Evolutionary conservation across 2,329 filamentous ascomycete genomes (phyloP).

Genomic region (Hypoxylon rubiginosum): DNA sequence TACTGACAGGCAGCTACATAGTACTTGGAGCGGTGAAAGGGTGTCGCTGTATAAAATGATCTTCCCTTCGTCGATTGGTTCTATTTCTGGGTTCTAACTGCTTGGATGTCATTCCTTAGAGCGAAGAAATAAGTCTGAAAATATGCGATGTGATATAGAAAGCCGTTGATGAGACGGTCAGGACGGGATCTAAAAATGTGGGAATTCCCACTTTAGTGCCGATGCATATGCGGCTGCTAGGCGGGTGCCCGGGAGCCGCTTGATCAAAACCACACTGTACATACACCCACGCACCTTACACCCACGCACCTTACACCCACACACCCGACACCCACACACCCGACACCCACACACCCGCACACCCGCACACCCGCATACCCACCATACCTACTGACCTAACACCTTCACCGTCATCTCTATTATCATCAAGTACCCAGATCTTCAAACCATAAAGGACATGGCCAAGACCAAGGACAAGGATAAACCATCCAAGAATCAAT

Average conservation of each 20-base stretch:
- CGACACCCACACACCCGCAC: no score
- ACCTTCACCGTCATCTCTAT: not conserved
- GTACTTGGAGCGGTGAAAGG: slow-evolving; percentile 25
- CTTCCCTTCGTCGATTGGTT: not conserved
- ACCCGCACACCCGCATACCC: no score
- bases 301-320: no score
- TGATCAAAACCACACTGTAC: no score
- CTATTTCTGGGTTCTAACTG: not conserved
- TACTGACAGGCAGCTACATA: not conserved
- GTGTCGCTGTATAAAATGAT: not conserved
- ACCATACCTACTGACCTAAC: not conserved
- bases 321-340: not conserved
- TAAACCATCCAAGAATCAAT: slow-evolving; percentile 37
- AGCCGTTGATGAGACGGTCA: not conserved
- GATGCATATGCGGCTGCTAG: slow-evolving; percentile 8
- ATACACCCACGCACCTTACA: not conserved
- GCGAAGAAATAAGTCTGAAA: no score
- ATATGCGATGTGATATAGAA: no score
- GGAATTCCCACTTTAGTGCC: slow-evolving; percentile 21
- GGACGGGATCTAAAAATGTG: slow-evolving; percentile 15
- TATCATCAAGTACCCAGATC: not conserved
- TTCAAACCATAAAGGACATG: no score
- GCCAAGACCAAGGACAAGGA: slow-evolving; percentile 33
- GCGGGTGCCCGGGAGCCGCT: not conserved
- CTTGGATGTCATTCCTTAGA: not conserved